Base-by-base conservation (phyloP, 2,329 filamentous ascomycete genomes). In the Davidsoniella australis region DNA sequence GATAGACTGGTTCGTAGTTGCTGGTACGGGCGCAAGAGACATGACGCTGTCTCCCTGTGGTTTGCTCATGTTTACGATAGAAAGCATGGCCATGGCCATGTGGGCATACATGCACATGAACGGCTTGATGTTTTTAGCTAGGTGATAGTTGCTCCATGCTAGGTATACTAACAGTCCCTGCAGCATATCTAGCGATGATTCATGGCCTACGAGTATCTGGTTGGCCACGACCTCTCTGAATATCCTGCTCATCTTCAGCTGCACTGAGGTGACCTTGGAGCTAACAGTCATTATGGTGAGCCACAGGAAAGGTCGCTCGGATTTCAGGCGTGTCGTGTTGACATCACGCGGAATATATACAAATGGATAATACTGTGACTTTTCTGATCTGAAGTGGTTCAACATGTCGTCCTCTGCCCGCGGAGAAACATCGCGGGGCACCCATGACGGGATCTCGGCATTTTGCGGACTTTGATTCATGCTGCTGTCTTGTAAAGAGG, bases 251-350 rank as follows among this genome's bases (percentile, higher is more conserved):
- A 61, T 52, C 18, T 49, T 54, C 17, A 57, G 54, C 36, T 57
- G 60, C 51, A 60, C 57, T 41, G 52, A 44, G 0, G 53, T 49
- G 0, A 49, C 51, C 10, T 55, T 59, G 2, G 57, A 54, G 1
- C 54, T 51, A 5, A 66, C 54, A 0, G 60, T 58, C 60, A 65
- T 64, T 12, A 66, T 60, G 10, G 61, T 61, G 16, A 64, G 51
- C 64, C 64, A 67, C 7, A 65, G 51, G 24, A 66, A 66, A 1
- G 65, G 65, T 41, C 59, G 57, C 12, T 63, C 54, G 5, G 53
- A 47, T 12, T 59, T 60, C 2, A 67, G 50, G 42, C 58, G 55
- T 5, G 46, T 48, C 5, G 59, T 51, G 18, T 40, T 47, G 14
- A 56, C 52, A 3, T 50, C 51, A 1, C 12, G 24, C 5, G 55